A percentile compares a stretch with the other conserved stretches of the same genome.
Evolutionary conservation across 139 green algal species (phyloP).

Genomic region (Desmodesmus armatus): DNA sequence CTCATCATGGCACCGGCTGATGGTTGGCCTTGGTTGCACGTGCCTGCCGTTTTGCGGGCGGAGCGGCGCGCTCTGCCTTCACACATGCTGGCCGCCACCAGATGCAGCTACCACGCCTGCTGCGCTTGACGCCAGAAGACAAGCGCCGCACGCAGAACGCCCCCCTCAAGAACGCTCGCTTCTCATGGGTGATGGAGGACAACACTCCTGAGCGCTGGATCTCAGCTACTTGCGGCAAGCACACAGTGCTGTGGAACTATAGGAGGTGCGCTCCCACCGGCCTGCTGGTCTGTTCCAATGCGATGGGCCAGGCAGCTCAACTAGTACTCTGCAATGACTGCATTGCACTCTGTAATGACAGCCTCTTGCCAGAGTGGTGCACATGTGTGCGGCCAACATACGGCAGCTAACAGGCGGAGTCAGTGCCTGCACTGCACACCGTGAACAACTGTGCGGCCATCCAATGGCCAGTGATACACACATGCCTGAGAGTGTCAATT

Average conservation of each 20-base stretch:
- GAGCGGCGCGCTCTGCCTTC: conserved; percentile 81
- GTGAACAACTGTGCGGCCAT: background rate
- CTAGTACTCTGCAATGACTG: background rate
- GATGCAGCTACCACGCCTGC: conserved; percentile 80
- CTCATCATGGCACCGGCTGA: no score
- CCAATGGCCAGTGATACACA: no score
- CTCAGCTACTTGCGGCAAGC: conserved; percentile 81
- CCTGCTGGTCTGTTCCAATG: no score
- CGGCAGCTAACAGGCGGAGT: background rate
- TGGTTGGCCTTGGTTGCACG: no score
- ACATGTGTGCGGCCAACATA: background rate
- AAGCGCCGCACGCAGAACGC: background rate
- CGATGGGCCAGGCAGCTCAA: no score
- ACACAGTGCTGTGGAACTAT: conserved; percentile 91
- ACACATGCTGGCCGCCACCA: conserved; percentile 67
- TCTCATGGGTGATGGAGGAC: conserved; percentile 79
- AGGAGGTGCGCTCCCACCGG: conserved; percentile 1
- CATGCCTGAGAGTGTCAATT: background rate
- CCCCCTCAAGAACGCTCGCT: conserved; percentile 51
- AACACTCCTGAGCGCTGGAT: conserved; percentile 86
- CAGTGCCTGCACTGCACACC: background rate
- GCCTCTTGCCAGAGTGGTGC: background rate
- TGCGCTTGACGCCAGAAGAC: conserved; percentile 89
- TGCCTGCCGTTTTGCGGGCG: no score
- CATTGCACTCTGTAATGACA: background rate